These are phyloP conservation scores for Liriodendron chinense DNA, from an alignment of 164 flowering plant genomes.

Conservation along the genomic window DNA sequence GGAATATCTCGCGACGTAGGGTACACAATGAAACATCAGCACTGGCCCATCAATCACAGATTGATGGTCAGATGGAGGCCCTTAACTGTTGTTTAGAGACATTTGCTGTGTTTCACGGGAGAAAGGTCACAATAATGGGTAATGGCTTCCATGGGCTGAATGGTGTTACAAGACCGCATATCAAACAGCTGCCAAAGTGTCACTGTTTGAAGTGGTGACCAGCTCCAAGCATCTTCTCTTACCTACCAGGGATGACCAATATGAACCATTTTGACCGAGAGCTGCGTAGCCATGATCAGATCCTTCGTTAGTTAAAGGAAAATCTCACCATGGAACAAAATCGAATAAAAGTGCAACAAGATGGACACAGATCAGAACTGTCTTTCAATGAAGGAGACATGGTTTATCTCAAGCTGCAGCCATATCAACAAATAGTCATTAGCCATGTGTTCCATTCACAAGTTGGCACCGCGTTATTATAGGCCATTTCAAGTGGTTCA, in stretches of 20 bases:
- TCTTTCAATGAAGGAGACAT: constrained; percentile 1
- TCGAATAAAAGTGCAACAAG: constrained; percentile 1
- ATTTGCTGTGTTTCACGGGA: neutral
- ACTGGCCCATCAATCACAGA: neutral
- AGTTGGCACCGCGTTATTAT: no score
- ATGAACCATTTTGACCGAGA: neutral
- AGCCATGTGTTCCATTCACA: no score
- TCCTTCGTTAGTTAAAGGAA: neutral
- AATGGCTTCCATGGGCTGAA: constrained; percentile 4
- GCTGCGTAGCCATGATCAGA: neutral
- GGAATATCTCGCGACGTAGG: neutral
- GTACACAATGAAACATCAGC: neutral
- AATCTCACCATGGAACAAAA: neutral
- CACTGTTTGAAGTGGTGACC: neutral
- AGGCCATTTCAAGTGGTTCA: no score
- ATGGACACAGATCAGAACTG: neutral
- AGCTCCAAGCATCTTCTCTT: neutral
- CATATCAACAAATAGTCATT: no score
- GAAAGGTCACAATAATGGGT: neutral
- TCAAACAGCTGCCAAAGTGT: neutral
- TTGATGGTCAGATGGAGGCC: constrained; percentile 1
- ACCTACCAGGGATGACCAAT: neutral
- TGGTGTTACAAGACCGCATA: neutral
- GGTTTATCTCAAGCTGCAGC: neutral
- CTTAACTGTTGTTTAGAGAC: neutral